Conservation (phyloP, 2,329 filamentous ascomycete genomes). For the Diplocarpon mali region DNA sequence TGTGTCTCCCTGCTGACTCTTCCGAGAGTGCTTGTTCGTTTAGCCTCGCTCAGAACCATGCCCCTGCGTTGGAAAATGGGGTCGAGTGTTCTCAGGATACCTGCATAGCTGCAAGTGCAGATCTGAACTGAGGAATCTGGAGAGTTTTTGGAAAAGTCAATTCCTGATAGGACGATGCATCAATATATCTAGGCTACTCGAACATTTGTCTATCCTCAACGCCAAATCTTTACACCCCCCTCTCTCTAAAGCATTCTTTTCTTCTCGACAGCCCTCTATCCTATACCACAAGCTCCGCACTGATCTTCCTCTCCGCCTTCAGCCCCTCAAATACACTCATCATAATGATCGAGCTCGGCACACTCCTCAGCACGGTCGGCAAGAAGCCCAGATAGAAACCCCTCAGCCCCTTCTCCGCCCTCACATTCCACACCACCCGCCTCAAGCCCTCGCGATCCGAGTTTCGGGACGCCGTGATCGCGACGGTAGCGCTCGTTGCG, state of each 20-base stretch:
- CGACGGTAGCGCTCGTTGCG: constrained; percentile 16
- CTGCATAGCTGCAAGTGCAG: no score
- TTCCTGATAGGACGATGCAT: no score
- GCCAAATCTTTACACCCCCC: neutral
- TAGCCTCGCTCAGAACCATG: no score
- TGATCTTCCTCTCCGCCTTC: constrained; percentile 12
- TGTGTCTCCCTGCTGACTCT: no score
- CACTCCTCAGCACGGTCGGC: constrained; percentile 13
- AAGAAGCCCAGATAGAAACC: constrained; percentile 16
- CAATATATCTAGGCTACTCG: no score
- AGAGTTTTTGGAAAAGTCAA: no score
- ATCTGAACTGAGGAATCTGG: no score
- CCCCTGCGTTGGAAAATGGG: no score
- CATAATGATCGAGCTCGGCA: constrained; percentile 18
- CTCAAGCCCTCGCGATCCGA: constrained; percentile 12
- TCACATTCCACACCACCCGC: constrained; percentile 15
- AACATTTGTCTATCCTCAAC: neutral
- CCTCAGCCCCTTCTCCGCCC: constrained; percentile 11
- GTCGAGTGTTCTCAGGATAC: no score
- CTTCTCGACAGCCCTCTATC: neutral
- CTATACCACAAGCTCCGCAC: constrained; percentile 1
- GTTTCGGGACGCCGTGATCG: constrained; percentile 7
- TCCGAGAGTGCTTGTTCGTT: no score
- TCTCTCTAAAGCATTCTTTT: no score
- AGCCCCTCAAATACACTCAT: constrained; percentile 18